Conservation (phyloP, 441 rosid genomes). For the Pelargonium cotyledonis region DNA sequence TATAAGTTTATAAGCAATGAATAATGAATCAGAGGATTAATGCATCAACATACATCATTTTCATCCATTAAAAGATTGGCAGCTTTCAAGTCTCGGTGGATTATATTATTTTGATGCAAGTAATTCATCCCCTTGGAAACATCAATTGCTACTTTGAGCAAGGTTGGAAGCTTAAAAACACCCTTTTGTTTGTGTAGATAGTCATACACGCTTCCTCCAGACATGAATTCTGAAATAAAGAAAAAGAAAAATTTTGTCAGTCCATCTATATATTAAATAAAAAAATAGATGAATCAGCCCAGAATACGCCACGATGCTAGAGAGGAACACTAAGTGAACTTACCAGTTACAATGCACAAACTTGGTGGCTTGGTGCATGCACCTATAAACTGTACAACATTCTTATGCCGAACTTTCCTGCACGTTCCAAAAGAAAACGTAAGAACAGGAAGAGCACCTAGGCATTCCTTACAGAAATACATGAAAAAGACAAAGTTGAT, state of each 20-base stretch:
- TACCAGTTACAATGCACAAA: conserved; percentile 66
- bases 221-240: conserved; percentile 49
- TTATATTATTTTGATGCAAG: conserved; percentile 64
- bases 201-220: conserved; percentile 76
- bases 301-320: background rate
- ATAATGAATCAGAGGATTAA: too few relatives aligned
- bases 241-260: background rate
- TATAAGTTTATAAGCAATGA: too few relatives aligned
- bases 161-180: conserved; percentile 59
- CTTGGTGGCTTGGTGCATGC: conserved; percentile 72
- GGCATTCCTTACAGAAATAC: conserved; percentile 8
- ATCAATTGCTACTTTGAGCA: conserved; percentile 65
- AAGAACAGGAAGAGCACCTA: conserved; percentile 15
- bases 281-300: background rate
- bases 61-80: conserved; percentile 76
- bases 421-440: conserved; percentile 19
- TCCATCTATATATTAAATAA: background rate
- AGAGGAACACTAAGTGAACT: conserved; percentile 13
- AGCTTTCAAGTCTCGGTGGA: conserved; percentile 68
- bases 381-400: conserved; percentile 71
- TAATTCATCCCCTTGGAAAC: conserved; percentile 76
- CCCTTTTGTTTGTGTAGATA: conserved; percentile 64
- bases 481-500: background rate
- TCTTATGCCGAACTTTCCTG: conserved; percentile 72
- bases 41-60: conserved; percentile 43